Base-by-base conservation (phyloP, 1,284 basidiomycete genomes). In the Cutaneotrichosporon spelunceum region DNA sequence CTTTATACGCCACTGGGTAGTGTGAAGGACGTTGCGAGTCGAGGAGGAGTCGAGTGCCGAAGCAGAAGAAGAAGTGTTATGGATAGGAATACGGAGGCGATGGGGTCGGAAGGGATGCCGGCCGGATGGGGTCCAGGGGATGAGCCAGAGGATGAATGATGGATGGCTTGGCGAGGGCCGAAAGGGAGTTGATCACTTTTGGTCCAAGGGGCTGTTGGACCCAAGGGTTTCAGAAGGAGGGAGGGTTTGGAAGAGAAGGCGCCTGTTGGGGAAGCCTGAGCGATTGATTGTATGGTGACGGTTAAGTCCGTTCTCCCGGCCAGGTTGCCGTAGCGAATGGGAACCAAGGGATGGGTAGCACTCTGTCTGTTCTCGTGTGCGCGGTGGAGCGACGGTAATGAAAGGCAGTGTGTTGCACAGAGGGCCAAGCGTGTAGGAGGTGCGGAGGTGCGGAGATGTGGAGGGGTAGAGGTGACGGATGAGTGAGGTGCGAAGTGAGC, bases 231-330 rank as follows among this genome's bases (percentile, higher is more conserved):
- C 36, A 13, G 16, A 39, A 39, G 36, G 39, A n/a, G 39, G 34
- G 30, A 33, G 26, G 4, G 53, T 5, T 23, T 33, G 30, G 39
- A 16, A 33, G 39, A 42, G 19, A n/a, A 21, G 33, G 53, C 30
- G 39, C 10, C 27, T 56, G 24, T 56, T 19, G 33, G 34, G 21
- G 9, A 49, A 49, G 48, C 48, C 48, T 27, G 48, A 49, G 39
- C 2, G n/a, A n/a, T n/a, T n/a, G n/a, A n/a, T 19, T 19, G 7
- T 42, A n/a, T 19, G 19, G 39, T 19, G 39, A 7, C 16, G 39
- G 39, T n/a, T 42, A 42, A n/a, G 39, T 42, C 39, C 19, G 39
- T 16, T 42, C 19, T 19, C 39, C 39, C 39, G 39, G 19, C 39
- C 39, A 42, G 19, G 19, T 19, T 42, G 19, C 39, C 39, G 39